A percentile compares a stretch with the other conserved stretches of the same genome.
phyloP scores from a whole-genome alignment of 2,329 filamentous ascomycete genomes.

The Ophiostoma populinum region DNA sequence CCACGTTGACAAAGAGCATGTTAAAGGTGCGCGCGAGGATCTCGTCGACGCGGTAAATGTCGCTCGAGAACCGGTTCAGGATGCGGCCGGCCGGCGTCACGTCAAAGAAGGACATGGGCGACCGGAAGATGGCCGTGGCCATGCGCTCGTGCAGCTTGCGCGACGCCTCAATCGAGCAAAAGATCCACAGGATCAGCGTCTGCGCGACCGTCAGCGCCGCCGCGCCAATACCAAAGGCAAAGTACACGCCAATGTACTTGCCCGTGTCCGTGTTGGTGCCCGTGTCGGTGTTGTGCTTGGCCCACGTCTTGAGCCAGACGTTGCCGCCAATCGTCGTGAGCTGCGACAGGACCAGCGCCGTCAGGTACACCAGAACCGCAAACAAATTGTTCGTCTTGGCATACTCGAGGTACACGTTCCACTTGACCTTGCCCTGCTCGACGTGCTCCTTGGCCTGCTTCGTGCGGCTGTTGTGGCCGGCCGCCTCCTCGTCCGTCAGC shows the following conservation, averaged over 20 bases:
- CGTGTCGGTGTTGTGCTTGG: slow-evolving; percentile 54
- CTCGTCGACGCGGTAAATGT: slow-evolving; percentile 74
- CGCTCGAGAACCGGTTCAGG: slow-evolving; percentile 85
- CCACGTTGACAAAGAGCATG: slow-evolving; percentile 73
- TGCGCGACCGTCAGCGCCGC: slow-evolving; percentile 75
- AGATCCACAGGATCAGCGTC: slow-evolving; percentile 94
- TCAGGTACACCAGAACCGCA: slow-evolving; percentile 66
- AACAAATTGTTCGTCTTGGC: slow-evolving; percentile 82
- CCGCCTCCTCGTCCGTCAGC: slow-evolving; percentile 66
- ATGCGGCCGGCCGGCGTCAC: slow-evolving; percentile 94
- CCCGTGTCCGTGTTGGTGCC: slow-evolving; percentile 60
- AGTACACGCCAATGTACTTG: slow-evolving; percentile 89
- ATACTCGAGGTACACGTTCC: slow-evolving; percentile 87
- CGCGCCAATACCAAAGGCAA: slow-evolving; percentile 80
- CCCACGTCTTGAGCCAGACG: slow-evolving; percentile 89
- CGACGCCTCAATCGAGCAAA: slow-evolving; percentile 97
- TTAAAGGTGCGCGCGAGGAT: slow-evolving; percentile 94
- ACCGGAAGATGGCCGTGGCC: slow-evolving; percentile 93
- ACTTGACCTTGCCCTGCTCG: slow-evolving; percentile 96
- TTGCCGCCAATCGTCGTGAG: slow-evolving; percentile 67
- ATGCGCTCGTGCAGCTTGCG: slow-evolving; percentile 93
- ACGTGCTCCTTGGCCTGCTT: slow-evolving; percentile 75
- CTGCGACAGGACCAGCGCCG: slow-evolving; percentile 64
- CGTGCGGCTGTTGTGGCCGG: slow-evolving; percentile 43
- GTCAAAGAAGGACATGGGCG: slow-evolving; percentile 98